Evolutionary conservation across 208 protist genomes (phyloP).

Genomic region (Wallacemonas sp.): DNA sequence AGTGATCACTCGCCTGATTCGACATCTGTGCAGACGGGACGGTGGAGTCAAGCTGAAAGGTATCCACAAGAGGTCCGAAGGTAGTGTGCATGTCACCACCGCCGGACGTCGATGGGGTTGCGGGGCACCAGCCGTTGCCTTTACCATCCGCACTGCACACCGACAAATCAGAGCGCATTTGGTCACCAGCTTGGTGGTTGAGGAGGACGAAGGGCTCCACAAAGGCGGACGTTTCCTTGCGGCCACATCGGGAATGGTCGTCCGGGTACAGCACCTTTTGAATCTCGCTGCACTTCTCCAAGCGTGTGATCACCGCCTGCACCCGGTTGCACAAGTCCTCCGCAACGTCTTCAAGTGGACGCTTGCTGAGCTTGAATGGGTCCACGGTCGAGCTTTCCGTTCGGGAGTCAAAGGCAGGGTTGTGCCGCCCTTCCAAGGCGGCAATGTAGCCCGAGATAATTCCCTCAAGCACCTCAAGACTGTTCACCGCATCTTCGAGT

Average conservation of each 20-base stretch:
- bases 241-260: neutral
- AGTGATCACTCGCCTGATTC: neutral
- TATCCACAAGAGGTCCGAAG: constrained; percentile 5
- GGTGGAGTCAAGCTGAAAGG: neutral
- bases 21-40: neutral
- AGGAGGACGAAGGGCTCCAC: neutral
- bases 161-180: too few species aligned
- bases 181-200: too few species aligned
- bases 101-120: too few species aligned
- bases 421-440: constrained; percentile 3
- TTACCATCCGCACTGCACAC: too few species aligned
- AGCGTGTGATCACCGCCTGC: constrained; percentile 1
- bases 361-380: constrained; percentile 34
- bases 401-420: neutral
- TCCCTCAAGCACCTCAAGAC: constrained; percentile 26
- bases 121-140: too few species aligned
- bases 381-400: constrained; percentile 19
- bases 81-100: neutral
- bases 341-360: constrained; percentile 39
- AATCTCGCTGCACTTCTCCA: neutral
- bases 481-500: constrained; percentile 33
- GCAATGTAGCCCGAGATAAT: constrained; percentile 26
- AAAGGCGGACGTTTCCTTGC: neutral
- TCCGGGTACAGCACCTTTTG: neutral
- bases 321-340: constrained; percentile 39